These are phyloP conservation scores for Kwoniella bestiolae DNA, from an alignment of 768 basidiomycete species.

Conservation along the genomic window DNA sequence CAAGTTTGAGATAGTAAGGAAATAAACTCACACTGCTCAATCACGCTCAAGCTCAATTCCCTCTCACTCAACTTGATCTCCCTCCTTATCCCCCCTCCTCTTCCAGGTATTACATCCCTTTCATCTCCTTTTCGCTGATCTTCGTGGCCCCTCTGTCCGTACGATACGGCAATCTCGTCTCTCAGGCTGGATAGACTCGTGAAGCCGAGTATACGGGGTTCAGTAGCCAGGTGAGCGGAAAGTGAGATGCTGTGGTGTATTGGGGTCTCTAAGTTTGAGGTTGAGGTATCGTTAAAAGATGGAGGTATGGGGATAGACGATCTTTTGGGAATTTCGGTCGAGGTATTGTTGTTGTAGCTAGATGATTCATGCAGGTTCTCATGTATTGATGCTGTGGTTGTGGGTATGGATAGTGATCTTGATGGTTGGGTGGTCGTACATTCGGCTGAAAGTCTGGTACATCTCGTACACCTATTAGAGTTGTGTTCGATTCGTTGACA, in stretches of 20 bases:
- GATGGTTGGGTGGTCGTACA: not conserved
- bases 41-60: constrained; percentile 3
- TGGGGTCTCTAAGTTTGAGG: not conserved
- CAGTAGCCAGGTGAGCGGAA: constrained; percentile 3
- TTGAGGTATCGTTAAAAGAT: not conserved
- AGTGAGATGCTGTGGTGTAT: not conserved
- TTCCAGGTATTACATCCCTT: not conserved
- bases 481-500: not conserved
- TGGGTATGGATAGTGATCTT: not conserved
- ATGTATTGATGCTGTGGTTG: too few species aligned
- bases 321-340: too few species aligned
- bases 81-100: not conserved
- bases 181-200: not conserved
- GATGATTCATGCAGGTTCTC: not conserved
- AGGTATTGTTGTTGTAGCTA: not conserved
- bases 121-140: not conserved
- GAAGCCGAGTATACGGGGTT: not conserved
- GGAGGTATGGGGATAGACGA: too few species aligned
- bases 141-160: not conserved
- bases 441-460: not conserved
- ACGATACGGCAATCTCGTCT: constrained; percentile 1
- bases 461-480: not conserved
- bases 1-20: not conserved
- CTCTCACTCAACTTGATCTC: not conserved
- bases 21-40: not conserved